Base-by-base conservation (phyloP, 2,329 filamentous ascomycete species). In the Hortaea werneckii region DNA sequence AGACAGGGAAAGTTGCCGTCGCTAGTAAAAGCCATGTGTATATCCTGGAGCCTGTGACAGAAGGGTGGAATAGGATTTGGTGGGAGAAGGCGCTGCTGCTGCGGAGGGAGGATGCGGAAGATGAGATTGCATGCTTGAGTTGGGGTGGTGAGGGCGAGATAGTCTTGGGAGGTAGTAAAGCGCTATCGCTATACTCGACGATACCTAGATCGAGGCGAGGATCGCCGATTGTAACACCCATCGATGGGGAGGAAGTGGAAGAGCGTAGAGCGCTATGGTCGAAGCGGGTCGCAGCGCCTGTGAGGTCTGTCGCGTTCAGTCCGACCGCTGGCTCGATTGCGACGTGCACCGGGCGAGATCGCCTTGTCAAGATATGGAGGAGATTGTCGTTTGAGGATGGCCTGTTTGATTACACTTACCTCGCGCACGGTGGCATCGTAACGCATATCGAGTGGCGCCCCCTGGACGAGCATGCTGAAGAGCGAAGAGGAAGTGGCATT, bases 311-410 rank as follows among this genome's bases (percentile, higher is more conserved):
- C 2, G 72, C 76, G 6, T 80, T 95, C 54, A 95, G 90, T 1
- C 87, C 87, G 52, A 90, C 95, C 63, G 89, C 87, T 9, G 82
- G 82, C 13, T 80, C 94, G 50, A 87, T 96, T 44, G 90, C 88
- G 12, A 89, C 86, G 1, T 78, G 85, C 9, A 85, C 87, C 37
- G 71, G 75, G 42, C 79, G 86, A 60, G 92, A 96, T 64, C 77
- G 83, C 43, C 70, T 96, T 13, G 81, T 94, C 54, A 96, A 98
- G 67, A 78, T 96, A 57, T 98, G 94, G 92, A 80, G 88, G 52
- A 78, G 90, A 44, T 71, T 94, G 26, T 85, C 84, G 6, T 95
- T 90, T 61, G 87, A 87, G 47, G 84, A 94, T 55, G 83, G 87
- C 35, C 77, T 85, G 46, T 96, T 96, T 65, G 90, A 96, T 58